Evolutionary conservation across 2,329 filamentous ascomycete genomes (phyloP).

Genomic region (Penicillium sp.): DNA sequence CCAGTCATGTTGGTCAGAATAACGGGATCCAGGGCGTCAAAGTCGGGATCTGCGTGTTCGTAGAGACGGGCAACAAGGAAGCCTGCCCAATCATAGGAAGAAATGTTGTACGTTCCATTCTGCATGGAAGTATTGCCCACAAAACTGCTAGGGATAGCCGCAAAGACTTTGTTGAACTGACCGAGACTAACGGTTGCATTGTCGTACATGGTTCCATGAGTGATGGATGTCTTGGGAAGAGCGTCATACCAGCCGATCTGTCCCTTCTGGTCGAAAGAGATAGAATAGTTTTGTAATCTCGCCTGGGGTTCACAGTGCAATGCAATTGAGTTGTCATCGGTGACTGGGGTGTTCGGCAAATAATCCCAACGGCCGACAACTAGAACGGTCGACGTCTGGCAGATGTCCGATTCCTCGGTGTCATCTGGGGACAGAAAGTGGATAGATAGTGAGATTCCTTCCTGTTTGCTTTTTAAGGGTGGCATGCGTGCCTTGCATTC

Average conservation of each 20-base stretch:
- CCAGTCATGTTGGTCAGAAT: constrained; percentile 29
- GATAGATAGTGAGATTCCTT: constrained; percentile 33
- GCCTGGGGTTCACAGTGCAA: constrained; percentile 34
- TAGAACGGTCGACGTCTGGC: constrained; percentile 34
- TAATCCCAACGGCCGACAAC: constrained; percentile 38
- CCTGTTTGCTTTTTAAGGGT: constrained; percentile 19
- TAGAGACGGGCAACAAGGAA: constrained; percentile 37
- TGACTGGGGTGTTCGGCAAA: constrained; percentile 23
- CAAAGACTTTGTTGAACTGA: constrained; percentile 40
- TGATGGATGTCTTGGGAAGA: constrained; percentile 22
- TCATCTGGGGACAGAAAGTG: constrained; percentile 34
- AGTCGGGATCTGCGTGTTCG: constrained; percentile 24
- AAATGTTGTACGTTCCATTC: constrained; percentile 29
- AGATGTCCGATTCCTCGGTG: constrained; percentile 24
- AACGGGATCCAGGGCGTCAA: constrained; percentile 26
- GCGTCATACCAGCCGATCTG: constrained; percentile 25
- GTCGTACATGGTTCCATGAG: constrained; percentile 30
- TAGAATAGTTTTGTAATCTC: constrained; percentile 25
- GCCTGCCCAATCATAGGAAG: constrained; percentile 38
- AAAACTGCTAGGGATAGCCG: constrained; percentile 35
- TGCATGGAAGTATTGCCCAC: constrained; percentile 26
- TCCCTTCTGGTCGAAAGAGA: constrained; percentile 32
- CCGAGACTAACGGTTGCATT: constrained; percentile 37
- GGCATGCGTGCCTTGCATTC: constrained; percentile 33
- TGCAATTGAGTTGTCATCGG: constrained; percentile 32